phyloP scores from a whole-genome alignment of 305 asterid species.

The Caryopteris hybrid region DNA sequence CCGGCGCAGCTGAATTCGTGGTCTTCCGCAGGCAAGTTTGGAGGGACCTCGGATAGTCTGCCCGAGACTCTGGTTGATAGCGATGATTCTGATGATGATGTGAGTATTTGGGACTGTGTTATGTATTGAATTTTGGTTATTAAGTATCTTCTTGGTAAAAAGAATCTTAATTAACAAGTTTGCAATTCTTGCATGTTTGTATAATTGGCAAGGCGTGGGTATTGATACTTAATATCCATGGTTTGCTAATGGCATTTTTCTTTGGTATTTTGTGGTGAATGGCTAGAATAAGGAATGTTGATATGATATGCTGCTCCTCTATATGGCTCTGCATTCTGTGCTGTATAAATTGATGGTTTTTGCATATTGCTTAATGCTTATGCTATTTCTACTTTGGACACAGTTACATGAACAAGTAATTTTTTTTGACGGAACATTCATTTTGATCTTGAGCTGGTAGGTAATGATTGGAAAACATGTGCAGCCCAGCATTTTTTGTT shows the following conservation, averaged over 20 bases:
- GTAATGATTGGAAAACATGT: not conserved
- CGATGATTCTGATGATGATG: slow-evolving; percentile 81
- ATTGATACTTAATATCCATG: slow-evolving; percentile 6
- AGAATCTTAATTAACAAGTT: not conserved
- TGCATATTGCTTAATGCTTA: not conserved
- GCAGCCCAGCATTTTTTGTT: not conserved
- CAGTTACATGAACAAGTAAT: not conserved
- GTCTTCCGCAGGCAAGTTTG: slow-evolving; percentile 44
- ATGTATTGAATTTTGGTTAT: not conserved
- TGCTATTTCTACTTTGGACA: not conserved
- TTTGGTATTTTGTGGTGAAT: not conserved
- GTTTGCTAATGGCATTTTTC: not conserved
- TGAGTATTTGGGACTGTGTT: slow-evolving; percentile 37
- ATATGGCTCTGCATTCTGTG: slow-evolving; percentile 1
- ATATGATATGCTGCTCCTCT: slow-evolving; percentile 5
- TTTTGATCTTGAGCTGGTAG: slow-evolving; percentile 10
- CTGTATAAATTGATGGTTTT: not conserved
- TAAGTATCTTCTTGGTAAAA: not conserved
- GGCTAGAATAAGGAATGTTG: not conserved
- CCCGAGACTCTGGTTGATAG: slow-evolving; percentile 52
- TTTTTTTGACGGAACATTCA: not conserved
- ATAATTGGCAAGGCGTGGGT: not conserved
- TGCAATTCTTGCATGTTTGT: slow-evolving; percentile 11
- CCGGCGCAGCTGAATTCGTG: slow-evolving; percentile 48
- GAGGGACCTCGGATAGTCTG: slow-evolving; percentile 35